Conservation (phyloP, 2,329 filamentous ascomycete genomes). For the Helotiales sp. region DNA sequence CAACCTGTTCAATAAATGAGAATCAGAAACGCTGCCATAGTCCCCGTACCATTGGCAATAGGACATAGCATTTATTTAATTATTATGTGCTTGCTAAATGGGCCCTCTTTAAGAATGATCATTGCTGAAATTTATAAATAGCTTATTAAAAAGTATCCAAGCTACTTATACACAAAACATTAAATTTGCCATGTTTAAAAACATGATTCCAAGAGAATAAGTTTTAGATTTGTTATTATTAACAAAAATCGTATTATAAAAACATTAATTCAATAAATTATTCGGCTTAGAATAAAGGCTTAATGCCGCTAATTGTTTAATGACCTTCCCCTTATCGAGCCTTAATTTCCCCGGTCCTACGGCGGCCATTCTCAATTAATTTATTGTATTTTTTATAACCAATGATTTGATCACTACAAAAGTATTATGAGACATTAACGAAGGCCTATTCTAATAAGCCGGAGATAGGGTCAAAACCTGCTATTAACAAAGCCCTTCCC, state of each 20-base stretch:
- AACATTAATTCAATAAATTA: slow-evolving; percentile 5
- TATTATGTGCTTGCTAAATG: background rate
- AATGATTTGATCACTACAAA: background rate
- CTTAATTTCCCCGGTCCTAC: too few relatives aligned
- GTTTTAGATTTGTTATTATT: slow-evolving; percentile 15
- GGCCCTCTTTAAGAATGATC: background rate
- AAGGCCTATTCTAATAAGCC: background rate
- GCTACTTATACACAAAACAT: slow-evolving; percentile 17
- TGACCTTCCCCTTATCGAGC: slow-evolving; percentile 7
- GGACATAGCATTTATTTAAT: background rate
- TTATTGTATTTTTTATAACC: background rate
- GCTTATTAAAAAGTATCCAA: slow-evolving; percentile 20
- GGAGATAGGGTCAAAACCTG: background rate
- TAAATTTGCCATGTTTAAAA: slow-evolving; percentile 16
- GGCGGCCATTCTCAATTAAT: background rate
- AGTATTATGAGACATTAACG: background rate
- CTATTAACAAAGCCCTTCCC: background rate
- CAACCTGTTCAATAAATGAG: too few relatives aligned
- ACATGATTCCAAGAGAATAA: slow-evolving; percentile 11
- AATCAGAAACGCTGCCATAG: too few relatives aligned
- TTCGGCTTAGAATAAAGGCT: slow-evolving; percentile 11
- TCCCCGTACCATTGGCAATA: background rate
- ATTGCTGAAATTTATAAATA: background rate
- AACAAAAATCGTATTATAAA: slow-evolving; percentile 4
- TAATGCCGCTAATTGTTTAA: slow-evolving; percentile 6